Percentiles rank a stretch among this genome's conserved stretches.
phyloP scores from a whole-genome alignment of 192 early-diverging fungal genomes.

The Coemansia javaensis region DNA sequence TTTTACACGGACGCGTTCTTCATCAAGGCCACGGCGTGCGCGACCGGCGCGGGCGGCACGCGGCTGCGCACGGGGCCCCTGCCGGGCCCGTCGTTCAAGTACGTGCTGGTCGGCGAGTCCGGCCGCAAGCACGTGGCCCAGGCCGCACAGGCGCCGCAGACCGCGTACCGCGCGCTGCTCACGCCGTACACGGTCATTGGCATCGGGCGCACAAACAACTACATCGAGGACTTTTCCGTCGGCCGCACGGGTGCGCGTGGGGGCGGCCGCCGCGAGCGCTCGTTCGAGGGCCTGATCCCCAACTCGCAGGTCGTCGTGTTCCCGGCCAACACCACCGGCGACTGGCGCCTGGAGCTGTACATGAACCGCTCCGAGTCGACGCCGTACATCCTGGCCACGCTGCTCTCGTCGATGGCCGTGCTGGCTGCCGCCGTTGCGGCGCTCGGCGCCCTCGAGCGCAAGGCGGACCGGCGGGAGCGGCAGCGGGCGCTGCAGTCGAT shows the following conservation, averaged over 20 bases:
- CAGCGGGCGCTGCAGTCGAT: conserved; percentile 74
- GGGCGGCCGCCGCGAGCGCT: conserved; percentile 10
- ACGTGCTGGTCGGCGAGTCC: conserved; percentile 72
- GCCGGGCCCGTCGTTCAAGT: conserved; percentile 82
- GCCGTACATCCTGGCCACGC: conserved; percentile 72
- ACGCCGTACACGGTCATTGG: conserved; percentile 83
- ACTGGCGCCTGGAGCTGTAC: conserved; percentile 84
- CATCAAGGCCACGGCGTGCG: conserved; percentile 67
- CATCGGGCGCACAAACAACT: conserved; percentile 91
- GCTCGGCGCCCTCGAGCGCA: conserved; percentile 67
- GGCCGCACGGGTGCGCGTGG: conserved; percentile 50
- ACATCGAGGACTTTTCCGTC: conserved; percentile 89
- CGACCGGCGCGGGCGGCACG: conserved; percentile 58
- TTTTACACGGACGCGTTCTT: conserved; percentile 95
- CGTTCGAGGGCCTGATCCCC: conserved; percentile 83
- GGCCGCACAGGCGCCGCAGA: conserved; percentile 75
- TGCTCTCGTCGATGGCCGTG: conserved; percentile 66
- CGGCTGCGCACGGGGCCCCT: conserved; percentile 79
- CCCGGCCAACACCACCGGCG: conserved; percentile 48
- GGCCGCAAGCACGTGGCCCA: conserved; percentile 75
- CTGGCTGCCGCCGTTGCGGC: conserved; percentile 66
- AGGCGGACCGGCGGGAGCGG: conserved; percentile 77
- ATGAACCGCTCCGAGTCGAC: conserved; percentile 83
- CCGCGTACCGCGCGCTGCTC: conserved; percentile 67
- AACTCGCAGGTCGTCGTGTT: conserved; percentile 88